Evolutionary conservation across 768 basidiomycete genomes (phyloP), one percentile per base, ranked within the genome.

Genomic region (Hericium coralloides): DNA sequence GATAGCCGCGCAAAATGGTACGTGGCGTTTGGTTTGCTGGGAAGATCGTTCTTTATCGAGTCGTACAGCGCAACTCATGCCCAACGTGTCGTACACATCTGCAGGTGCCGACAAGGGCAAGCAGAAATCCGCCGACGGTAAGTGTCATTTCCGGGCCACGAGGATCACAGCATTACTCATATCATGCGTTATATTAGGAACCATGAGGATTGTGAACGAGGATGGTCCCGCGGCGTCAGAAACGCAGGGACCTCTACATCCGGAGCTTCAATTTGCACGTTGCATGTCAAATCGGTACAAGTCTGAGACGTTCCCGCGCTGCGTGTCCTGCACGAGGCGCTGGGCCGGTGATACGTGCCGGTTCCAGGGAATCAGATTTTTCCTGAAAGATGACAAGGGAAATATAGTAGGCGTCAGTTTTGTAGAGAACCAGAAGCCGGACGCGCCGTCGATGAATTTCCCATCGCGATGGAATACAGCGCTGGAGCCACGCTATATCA

Each of bases 311-410:
- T 88, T 90, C 69, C 86, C 89, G 41, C 83, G 86, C 14, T 92
- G 89, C 64, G 85, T 91, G 38, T 85, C 88, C 2, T 92, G 89
- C 68, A 90, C 85, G 37, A 84, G 89, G 43, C 84, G 89, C 22
- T 91, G 89, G 89, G 88, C 88, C 0, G 89, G 89, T 41, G 89
- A 92, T 66, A 90, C 88, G 2, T 92, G 89, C 66, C 83, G 89
- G 23, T 92, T 92, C 70, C 89, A 91, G 67, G 82, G 83, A n/a
- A 87, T 92, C 60, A 81, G 89, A 18, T 87, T 82, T 66, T 85
- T 92, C 69, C 73, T 87, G 64, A 83, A 85, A 59, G 82, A 88
- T 58, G 60, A 69, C 41, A 73, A 82, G 41, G 70, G 77, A 59
- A 77, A 78, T 45, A 79, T 89, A 49, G 75, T 81, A 48, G 85